Base-by-base conservation (phyloP, 2,329 filamentous ascomycete species). In the Aspergillus sp. region DNA sequence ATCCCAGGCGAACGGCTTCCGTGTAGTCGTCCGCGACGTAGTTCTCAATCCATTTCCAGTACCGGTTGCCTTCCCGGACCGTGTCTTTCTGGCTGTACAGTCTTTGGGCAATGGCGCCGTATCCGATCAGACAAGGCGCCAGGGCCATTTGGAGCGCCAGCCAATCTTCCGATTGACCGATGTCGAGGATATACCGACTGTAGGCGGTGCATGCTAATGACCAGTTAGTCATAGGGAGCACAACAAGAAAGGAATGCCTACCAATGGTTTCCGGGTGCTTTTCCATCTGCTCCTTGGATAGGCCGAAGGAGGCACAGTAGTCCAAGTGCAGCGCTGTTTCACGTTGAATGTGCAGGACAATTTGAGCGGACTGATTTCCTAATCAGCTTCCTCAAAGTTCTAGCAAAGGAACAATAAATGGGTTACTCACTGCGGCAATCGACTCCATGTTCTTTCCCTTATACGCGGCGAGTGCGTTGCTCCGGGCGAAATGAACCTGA, bases 11-110 rank as follows among this genome's bases (percentile, higher is more conserved):
- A 56, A 96, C 90, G 6, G 91, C 90, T 62, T 87, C 81, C 0
- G 81, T 77, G 66, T 96, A 97, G 72, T 95, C 90, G 0, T 91
- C 87, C 2, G 88, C 90, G 16, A 90, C 85, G 71, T 97, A 98
- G 70, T 91, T 96, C 71, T 93, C 82, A 65, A 98, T 91, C 94
- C 94, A 98, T 50, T 87, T 84, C 89, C 90, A 95, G 78, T 96
- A 98, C 18, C 78, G 81, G 72, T 94, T 96, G 0, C 81, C 85
- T 12, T 89, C 81, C 45, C 82, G 81, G 52, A 79, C 69, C 39
- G 87, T 89, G n/a, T 79, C 80, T 52, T 83, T 77, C 62, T 90
- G 87, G 14, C 80, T 80, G 67, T 87, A 82, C 3, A 96, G 81
- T 68, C 91, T 84, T 68, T 83, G 82, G 6, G 91, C 94, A 60